phyloP scores from a whole-genome alignment of 805 yeast species.

The Brettanomyces bruxellensis region DNA sequence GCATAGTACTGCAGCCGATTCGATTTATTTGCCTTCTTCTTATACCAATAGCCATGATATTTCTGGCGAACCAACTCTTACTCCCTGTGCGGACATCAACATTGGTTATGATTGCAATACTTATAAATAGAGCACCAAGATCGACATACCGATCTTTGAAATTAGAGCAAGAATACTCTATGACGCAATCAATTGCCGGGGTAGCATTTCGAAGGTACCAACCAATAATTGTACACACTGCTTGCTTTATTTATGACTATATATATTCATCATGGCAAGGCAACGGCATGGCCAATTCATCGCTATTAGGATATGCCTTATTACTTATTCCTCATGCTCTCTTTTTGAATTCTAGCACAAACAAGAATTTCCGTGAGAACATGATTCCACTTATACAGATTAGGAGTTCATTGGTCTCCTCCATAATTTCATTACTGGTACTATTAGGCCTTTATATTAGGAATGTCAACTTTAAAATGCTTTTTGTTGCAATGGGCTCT shows the following conservation, averaged over 20 bases:
- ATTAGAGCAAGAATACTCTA: constrained; percentile 11
- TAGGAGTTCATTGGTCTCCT: constrained; percentile 5
- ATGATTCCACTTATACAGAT: constrained; percentile 6
- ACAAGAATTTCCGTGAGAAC: neutral
- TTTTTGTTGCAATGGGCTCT: constrained; percentile 23
- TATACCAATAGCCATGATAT: constrained; percentile 12
- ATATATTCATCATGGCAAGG: neutral
- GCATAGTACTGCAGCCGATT: no score
- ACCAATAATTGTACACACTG: constrained; percentile 8
- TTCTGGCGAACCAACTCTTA: constrained; percentile 15
- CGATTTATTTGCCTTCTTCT: neutral
- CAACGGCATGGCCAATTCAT: neutral
- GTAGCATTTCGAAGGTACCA: constrained; percentile 12
- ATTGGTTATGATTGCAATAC: constrained; percentile 14
- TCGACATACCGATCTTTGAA: constrained; percentile 10
- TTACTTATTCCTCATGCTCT: constrained; percentile 13
- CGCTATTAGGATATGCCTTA: constrained; percentile 12
- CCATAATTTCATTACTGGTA: constrained; percentile 4
- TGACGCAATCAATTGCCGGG: constrained; percentile 4
- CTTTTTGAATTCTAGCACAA: constrained; percentile 10
- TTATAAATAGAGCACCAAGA: constrained; percentile 8
- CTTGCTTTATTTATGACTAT: constrained; percentile 5
- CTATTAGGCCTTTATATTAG: constrained; percentile 6
- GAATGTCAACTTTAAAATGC: constrained; percentile 20
- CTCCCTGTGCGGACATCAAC: constrained; percentile 20